phyloP scores from a whole-genome alignment of 164 flowering plant species.

The Kingdonia uniflora region DNA sequence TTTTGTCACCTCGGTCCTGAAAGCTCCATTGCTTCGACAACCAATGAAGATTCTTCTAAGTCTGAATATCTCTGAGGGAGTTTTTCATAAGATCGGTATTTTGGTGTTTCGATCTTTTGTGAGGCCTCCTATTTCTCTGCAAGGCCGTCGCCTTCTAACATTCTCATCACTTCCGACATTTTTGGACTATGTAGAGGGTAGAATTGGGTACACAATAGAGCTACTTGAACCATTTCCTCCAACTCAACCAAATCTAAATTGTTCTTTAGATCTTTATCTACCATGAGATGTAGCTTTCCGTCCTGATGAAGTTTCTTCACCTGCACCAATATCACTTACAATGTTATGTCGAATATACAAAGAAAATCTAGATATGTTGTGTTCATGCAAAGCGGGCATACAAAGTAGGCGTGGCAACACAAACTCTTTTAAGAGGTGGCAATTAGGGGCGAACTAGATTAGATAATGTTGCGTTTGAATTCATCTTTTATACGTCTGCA shows the following conservation, averaged over 20 bases:
- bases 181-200: conserved; percentile 63
- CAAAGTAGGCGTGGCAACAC: too few species aligned
- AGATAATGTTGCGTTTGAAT: background rate
- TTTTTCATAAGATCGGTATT: conserved; percentile 34
- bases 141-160: conserved; percentile 81
- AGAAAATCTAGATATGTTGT: too few species aligned
- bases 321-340: conserved; percentile 28
- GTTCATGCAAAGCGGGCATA: too few species aligned
- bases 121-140: conserved; percentile 88
- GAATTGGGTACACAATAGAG: conserved; percentile 70
- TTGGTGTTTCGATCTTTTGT: conserved; percentile 50
- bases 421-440: too few species aligned
- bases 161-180: conserved; percentile 66
- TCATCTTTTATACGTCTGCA: too few species aligned
- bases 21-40: conserved; percentile 82
- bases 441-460: too few species aligned
- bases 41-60: conserved; percentile 67
- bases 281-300: conserved; percentile 45
- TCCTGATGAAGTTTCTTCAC: conserved; percentile 80
- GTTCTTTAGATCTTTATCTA: conserved; percentile 65
- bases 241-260: conserved; percentile 52
- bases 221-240: conserved; percentile 73
- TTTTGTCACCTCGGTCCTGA: conserved; percentile 58
- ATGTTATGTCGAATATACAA: too few species aligned
- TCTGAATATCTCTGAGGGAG: conserved; percentile 45